A percentile compares a stretch with the other conserved stretches of the same genome.
Conservation (phyloP, 108 stramenopile genomes). For the Cyclotella choctawhatcheeana region DNA sequence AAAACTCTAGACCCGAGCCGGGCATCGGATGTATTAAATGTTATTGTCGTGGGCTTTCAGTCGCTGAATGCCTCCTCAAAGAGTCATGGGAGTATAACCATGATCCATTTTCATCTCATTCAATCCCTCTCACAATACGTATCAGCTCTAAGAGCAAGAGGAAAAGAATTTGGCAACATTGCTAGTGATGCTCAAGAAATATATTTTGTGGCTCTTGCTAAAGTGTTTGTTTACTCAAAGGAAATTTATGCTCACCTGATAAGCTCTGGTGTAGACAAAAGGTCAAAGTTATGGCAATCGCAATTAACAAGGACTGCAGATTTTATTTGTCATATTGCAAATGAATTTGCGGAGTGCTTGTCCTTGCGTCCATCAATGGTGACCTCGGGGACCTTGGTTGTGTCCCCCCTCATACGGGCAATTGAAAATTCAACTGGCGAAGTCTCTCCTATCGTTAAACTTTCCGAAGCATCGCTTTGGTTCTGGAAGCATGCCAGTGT, state of each 20-base stretch:
- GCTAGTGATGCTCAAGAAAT: constrained; percentile 11
- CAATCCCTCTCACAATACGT: constrained; percentile 36
- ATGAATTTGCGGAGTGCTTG: constrained; percentile 57
- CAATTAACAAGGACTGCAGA: constrained; percentile 50
- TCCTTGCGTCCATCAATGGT: constrained; percentile 55
- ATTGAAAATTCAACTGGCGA: constrained; percentile 14
- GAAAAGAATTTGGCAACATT: neutral
- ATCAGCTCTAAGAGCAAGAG: constrained; percentile 8
- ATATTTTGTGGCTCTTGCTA: constrained; percentile 41
- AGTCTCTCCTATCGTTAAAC: constrained; percentile 23
- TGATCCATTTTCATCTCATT: constrained; percentile 12
- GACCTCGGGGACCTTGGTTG: constrained; percentile 20
- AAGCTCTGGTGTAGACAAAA: constrained; percentile 42
- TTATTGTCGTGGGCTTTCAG: constrained; percentile 4
- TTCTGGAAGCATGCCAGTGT: constrained; percentile 63
- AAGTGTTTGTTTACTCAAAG: constrained; percentile 23
- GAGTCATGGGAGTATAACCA: neutral
- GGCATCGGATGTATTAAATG: neutral
- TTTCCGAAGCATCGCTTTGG: constrained; percentile 57
- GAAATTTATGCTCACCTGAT: constrained; percentile 21
- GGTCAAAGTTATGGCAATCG: constrained; percentile 47
- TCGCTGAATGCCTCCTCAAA: neutral
- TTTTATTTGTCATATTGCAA: constrained; percentile 49
- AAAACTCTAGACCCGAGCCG: neutral
- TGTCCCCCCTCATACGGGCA: constrained; percentile 44